Conservation (phyloP, 805 yeast genomes). For the Pichia sporocuriosa region DNA sequence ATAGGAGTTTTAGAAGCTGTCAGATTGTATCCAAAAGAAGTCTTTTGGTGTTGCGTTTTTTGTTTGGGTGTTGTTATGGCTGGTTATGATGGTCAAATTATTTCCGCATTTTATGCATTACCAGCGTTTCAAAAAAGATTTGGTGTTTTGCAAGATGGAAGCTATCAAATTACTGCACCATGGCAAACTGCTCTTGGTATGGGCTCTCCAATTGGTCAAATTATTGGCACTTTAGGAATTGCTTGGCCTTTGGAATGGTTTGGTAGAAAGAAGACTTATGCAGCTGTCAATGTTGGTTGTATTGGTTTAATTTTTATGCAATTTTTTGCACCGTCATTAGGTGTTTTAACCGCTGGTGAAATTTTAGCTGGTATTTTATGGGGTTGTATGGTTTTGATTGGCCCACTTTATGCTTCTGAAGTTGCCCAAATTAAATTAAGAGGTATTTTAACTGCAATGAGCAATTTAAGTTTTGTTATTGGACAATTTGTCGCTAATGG, state of each 20-base stretch:
- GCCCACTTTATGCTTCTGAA: slow-evolving; percentile 53
- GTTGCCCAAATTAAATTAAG: slow-evolving; percentile 47
- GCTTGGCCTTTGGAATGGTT: slow-evolving; percentile 35
- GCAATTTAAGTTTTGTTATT: slow-evolving; percentile 46
- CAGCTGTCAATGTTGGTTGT: slow-evolving; percentile 26
- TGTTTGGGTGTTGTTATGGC: slow-evolving; percentile 33
- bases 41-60: slow-evolving; percentile 34
- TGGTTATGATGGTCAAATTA: slow-evolving; percentile 37
- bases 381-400: slow-evolving; percentile 48
- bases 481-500: slow-evolving; percentile 55
- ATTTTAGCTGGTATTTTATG: slow-evolving; percentile 42
- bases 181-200: slow-evolving; percentile 40
- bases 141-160: slow-evolving; percentile 20
- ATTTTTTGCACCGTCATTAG: slow-evolving; percentile 34
- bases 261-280: slow-evolving; percentile 36
- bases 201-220: slow-evolving; percentile 24
- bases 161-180: slow-evolving; percentile 32
- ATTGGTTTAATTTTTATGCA: slow-evolving; percentile 32
- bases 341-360: slow-evolving; percentile 37
- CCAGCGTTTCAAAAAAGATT: slow-evolving; percentile 10
- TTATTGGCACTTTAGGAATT: slow-evolving; percentile 34
- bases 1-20: slow-evolving; percentile 28
- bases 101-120: slow-evolving; percentile 25
- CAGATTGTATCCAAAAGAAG: slow-evolving; percentile 33
- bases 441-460: slow-evolving; percentile 41